Conservation (phyloP, 2,329 filamentous ascomycete species). For the Diaporthe longicolla region DNA sequence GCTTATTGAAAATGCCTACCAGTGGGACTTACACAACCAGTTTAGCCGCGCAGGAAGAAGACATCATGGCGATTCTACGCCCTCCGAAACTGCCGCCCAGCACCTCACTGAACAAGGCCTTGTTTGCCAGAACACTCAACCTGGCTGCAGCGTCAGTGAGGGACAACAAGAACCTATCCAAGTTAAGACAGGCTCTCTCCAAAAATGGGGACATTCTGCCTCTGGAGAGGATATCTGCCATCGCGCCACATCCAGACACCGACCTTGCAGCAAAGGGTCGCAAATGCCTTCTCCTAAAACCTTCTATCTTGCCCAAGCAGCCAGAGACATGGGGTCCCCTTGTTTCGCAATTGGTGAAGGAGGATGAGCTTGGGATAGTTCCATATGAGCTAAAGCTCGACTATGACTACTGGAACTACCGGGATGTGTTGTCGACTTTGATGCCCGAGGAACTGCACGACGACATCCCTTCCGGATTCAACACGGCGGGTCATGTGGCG, state of each 20-base stretch:
- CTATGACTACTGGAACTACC: constrained; percentile 90
- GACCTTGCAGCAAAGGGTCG: constrained; percentile 66
- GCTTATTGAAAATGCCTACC: constrained; percentile 29
- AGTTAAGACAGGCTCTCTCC: constrained; percentile 76
- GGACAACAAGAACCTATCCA: constrained; percentile 81
- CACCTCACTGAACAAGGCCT: constrained; percentile 83
- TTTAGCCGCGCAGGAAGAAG: constrained; percentile 24
- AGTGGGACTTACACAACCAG: not conserved
- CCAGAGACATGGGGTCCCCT: constrained; percentile 82
- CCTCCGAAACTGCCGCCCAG: constrained; percentile 85
- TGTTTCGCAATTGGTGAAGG: constrained; percentile 77
- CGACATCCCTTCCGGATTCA: constrained; percentile 89
- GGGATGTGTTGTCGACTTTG: constrained; percentile 86
- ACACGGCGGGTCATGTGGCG: constrained; percentile 90
- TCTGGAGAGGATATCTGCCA: constrained; percentile 73
- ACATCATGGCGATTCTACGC: constrained; percentile 73
- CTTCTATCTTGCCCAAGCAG: constrained; percentile 69
- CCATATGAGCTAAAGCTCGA: constrained; percentile 82
- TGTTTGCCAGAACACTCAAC: constrained; percentile 84
- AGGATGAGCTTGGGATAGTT: constrained; percentile 77
- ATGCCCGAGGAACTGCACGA: constrained; percentile 84
- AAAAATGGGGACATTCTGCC: constrained; percentile 76
- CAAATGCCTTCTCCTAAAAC: constrained; percentile 74
- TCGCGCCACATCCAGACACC: constrained; percentile 74
- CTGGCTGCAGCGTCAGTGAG: constrained; percentile 84